Evolutionary conservation across 2,329 filamentous ascomycete genomes (phyloP).

Genomic region (Aspergillus transmontanensis): DNA sequence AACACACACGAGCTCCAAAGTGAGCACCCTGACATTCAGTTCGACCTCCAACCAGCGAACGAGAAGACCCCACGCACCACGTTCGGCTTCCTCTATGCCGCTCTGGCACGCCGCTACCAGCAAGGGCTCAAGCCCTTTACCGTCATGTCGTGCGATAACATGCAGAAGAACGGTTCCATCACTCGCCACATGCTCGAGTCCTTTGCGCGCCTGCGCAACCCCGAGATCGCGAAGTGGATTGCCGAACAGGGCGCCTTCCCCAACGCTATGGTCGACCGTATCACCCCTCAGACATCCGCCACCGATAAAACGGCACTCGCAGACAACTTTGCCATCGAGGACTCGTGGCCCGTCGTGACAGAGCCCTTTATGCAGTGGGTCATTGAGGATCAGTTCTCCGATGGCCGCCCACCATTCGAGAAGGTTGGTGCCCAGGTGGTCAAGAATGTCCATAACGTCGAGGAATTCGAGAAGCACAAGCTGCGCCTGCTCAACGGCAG

Average conservation of each 20-base stretch:
- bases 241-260: constrained; percentile 53
- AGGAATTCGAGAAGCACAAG: constrained; percentile 61
- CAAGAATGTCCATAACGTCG: constrained; percentile 54
- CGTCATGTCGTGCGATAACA: constrained; percentile 59
- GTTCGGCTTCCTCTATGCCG: constrained; percentile 57
- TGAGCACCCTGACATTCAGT: constrained; percentile 54
- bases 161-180: constrained; percentile 60
- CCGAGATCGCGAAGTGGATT: constrained; percentile 55
- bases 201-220: constrained; percentile 52
- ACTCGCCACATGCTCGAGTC: constrained; percentile 55
- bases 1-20: constrained; percentile 57
- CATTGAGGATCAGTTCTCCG: constrained; percentile 55
- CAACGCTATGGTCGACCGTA: constrained; percentile 60
- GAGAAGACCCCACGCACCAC: constrained; percentile 50
- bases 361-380: constrained; percentile 62
- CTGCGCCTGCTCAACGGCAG: constrained; percentile 57
- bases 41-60: constrained; percentile 49
- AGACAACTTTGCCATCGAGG: constrained; percentile 51
- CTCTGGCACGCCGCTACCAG: constrained; percentile 49
- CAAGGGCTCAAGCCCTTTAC: constrained; percentile 56
- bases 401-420: constrained; percentile 56
- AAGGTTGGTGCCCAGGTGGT: constrained; percentile 58
- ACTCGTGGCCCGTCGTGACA: constrained; percentile 57
- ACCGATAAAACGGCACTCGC: constrained; percentile 51
- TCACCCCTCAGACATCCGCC: constrained; percentile 54